These are phyloP conservation scores for Lodderomyces parapsilosis DNA, from an alignment of 1,139 yeast species.

Conservation along the genomic window DNA sequence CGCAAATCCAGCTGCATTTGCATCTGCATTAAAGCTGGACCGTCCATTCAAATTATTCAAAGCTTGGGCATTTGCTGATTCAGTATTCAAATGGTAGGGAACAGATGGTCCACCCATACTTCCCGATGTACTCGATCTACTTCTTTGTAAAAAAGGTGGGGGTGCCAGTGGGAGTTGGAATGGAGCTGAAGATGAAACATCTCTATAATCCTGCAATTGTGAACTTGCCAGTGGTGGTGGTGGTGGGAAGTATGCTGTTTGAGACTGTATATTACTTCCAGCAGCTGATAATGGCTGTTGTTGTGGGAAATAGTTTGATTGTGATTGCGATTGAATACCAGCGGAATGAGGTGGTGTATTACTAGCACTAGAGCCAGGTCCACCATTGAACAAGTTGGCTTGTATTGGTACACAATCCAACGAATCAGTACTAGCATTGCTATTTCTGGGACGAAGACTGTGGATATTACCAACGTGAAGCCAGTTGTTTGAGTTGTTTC, in stretches of 20 bases:
- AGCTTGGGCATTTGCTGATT: conserved; percentile 30
- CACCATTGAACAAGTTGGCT: conserved; percentile 25
- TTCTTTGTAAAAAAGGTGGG: conserved; percentile 9
- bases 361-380: conserved; percentile 14
- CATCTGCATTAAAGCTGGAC: conserved; percentile 1
- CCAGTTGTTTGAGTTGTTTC: conserved; percentile 48
- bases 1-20: conserved; percentile 18
- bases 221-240: conserved; percentile 12
- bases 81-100: conserved; percentile 44
- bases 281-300: not conserved
- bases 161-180: not conserved
- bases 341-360: conserved; percentile 1
- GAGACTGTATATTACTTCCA: conserved; percentile 6
- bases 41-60: conserved; percentile 27
- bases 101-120: conserved; percentile 30
- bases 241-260: conserved; percentile 4
- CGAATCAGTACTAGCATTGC: conserved; percentile 40
- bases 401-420: conserved; percentile 43
- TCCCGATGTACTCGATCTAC: conserved; percentile 22
- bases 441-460: conserved; percentile 27
- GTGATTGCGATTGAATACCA: not conserved
- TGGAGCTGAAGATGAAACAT: conserved; percentile 2
- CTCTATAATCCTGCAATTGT: not conserved
- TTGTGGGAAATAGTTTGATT: conserved; percentile 1
- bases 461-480: conserved; percentile 47